A percentile compares a stretch with the other conserved stretches of the same genome.
Evolutionary conservation across 805 yeast species (phyloP).

Genomic region (Jamesozyma spencerorum): DNA sequence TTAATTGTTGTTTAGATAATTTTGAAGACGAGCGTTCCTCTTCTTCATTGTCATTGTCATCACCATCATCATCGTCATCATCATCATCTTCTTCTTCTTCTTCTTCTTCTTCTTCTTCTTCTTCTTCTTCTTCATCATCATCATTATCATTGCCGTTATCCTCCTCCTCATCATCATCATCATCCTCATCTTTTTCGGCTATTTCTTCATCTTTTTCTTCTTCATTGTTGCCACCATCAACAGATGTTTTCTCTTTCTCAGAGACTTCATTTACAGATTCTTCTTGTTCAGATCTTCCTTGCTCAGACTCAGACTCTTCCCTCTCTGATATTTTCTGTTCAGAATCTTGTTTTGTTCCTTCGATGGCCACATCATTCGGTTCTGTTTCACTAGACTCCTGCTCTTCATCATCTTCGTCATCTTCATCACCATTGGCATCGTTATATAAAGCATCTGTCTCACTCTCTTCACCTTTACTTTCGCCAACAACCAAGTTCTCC

Average conservation of each 20-base stretch:
- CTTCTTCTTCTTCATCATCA: not conserved
- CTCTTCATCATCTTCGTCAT: constrained; percentile 1
- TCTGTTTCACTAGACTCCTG: not conserved
- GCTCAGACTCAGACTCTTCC: not conserved
- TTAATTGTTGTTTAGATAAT: constrained; percentile 4
- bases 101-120: constrained; percentile 5
- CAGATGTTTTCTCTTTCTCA: not conserved
- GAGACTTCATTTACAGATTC: not conserved
- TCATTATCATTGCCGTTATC: not conserved
- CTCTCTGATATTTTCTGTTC: not conserved
- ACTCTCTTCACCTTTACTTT: not conserved
- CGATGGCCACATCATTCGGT: no score
- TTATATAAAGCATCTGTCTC: not conserved
- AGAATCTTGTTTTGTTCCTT: not conserved
- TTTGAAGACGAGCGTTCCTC: constrained; percentile 21
- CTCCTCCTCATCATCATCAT: not conserved
- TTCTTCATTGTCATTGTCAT: constrained; percentile 8
- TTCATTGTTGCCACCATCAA: not conserved
- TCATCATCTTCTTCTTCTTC: constrained; percentile 12
- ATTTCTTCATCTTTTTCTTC: constrained; percentile 5
- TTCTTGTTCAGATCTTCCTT: not conserved
- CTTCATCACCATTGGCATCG: not conserved
- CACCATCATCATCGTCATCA: constrained; percentile 11
- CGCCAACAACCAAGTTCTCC: constrained; percentile 1
- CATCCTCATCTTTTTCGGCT: constrained; percentile 1